phyloP scores from a whole-genome alignment of 768 basidiomycete genomes.

The Xerocomellus chrysenteron region DNA sequence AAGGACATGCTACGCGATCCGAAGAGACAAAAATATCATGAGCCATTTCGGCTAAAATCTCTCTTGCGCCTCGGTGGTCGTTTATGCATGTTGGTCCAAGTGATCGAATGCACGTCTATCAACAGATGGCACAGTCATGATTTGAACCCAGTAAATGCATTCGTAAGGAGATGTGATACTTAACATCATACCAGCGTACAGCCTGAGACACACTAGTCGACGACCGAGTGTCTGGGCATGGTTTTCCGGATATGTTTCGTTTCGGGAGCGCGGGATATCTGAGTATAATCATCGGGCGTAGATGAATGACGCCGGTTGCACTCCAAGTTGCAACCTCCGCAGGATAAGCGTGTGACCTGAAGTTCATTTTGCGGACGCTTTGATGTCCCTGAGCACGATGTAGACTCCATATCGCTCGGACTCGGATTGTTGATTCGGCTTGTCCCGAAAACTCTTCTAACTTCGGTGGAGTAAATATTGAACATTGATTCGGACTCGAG shows the following conservation, averaged over 20 bases:
- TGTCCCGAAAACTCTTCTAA: background rate
- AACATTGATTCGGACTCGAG: background rate
- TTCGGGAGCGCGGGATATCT: constrained; percentile 1
- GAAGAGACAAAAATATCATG: background rate
- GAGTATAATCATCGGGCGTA: constrained; percentile 2
- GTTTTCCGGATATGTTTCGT: constrained; percentile 5
- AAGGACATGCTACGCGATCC: background rate
- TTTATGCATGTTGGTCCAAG: background rate
- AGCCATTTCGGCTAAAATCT: background rate
- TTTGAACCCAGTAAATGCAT: constrained; percentile 1
- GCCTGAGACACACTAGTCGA: background rate
- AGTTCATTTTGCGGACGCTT: constrained; percentile 13
- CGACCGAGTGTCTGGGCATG: background rate
- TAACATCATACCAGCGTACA: background rate
- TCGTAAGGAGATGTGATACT: background rate
- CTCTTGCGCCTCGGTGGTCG: background rate
- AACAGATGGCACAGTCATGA: constrained; percentile 12
- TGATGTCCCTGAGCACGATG: constrained; percentile 8
- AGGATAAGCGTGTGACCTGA: background rate
- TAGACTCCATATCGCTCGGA: constrained; percentile 13
- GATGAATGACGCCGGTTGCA: background rate
- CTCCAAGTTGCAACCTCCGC: background rate
- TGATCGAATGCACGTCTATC: constrained; percentile 18
- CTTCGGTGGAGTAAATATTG: background rate
- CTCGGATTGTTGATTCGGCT: constrained; percentile 6